Percentiles rank a stretch among this genome's conserved stretches.
These are phyloP conservation scores for Coprinopsis strossmayeri DNA, from an alignment of 768 basidiomycete genomes.

Conservation along the genomic window DNA sequence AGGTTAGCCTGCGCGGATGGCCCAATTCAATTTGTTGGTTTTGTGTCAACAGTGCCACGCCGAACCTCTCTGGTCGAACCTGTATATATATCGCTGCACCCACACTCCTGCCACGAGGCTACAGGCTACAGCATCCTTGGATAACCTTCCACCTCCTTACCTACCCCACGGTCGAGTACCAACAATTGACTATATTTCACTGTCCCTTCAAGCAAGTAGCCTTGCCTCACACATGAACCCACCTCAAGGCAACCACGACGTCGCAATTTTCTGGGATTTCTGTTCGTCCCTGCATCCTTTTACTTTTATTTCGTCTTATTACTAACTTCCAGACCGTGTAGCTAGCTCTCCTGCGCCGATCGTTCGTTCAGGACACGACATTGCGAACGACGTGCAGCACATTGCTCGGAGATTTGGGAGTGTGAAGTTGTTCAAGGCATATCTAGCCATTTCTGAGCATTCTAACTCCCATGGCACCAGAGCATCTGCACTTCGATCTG, in stretches of 20 bases:
- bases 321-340: slow-evolving; percentile 8
- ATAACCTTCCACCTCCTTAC: too few relatives aligned
- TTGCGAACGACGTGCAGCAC: slow-evolving; percentile 20
- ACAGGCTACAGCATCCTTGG: too few relatives aligned
- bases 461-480: neutral
- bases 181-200: too few relatives aligned
- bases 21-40: too few relatives aligned
- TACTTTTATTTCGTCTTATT: neutral
- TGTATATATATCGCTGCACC: too few relatives aligned
- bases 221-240: neutral
- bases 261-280: slow-evolving; percentile 21
- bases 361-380: slow-evolving; percentile 19
- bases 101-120: too few relatives aligned
- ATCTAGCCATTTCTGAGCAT: slow-evolving; percentile 21
- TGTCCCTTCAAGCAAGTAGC: too few relatives aligned
- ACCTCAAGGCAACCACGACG: slow-evolving; percentile 1
- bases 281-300: slow-evolving; percentile 13
- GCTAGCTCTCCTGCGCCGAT: slow-evolving; percentile 25
- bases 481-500: slow-evolving; percentile 17
- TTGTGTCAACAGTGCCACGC: too few relatives aligned
- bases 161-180: too few relatives aligned
- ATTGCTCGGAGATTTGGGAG: slow-evolving; percentile 22
- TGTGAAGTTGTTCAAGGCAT: slow-evolving; percentile 25
- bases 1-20: too few relatives aligned
- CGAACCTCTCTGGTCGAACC: too few relatives aligned